A percentile compares a stretch with the other conserved stretches of the same genome.
Evolutionary conservation across 2,329 filamentous ascomycete species (phyloP).

Genomic region (Penicillium sp.): DNA sequence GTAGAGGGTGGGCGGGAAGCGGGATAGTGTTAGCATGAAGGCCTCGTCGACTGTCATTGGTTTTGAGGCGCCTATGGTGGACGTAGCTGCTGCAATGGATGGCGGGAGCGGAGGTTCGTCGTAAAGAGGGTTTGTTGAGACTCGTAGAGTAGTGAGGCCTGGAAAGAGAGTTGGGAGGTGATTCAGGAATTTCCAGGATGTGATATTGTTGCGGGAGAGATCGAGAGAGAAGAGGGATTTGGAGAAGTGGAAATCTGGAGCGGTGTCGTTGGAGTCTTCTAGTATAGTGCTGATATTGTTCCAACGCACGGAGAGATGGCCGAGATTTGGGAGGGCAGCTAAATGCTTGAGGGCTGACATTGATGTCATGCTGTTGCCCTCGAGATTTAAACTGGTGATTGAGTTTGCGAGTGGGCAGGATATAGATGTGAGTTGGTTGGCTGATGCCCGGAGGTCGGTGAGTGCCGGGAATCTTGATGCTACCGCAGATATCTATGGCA

Average conservation of each 20-base stretch:
- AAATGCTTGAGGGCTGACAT: conserved; percentile 47
- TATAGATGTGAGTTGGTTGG: conserved; percentile 36
- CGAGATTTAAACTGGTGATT: conserved; percentile 50
- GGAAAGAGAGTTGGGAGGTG: conserved; percentile 67
- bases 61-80: conserved; percentile 41
- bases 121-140: conserved; percentile 85
- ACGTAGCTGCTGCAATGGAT: conserved; percentile 23
- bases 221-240: conserved; percentile 64
- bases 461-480: conserved; percentile 37
- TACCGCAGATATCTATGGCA: conserved; percentile 35
- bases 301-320: conserved; percentile 64
- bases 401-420: conserved; percentile 30
- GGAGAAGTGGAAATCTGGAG: conserved; percentile 51
- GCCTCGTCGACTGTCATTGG: conserved; percentile 67
- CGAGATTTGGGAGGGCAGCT: conserved; percentile 52
- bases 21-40: conserved; percentile 83
- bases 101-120: conserved; percentile 43
- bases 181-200: conserved; percentile 73
- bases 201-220: conserved; percentile 69
- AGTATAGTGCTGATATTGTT: conserved; percentile 62
- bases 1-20: conserved; percentile 62
- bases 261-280: conserved; percentile 34
- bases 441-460: conserved; percentile 35
- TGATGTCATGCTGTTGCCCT: conserved; percentile 47
- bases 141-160: conserved; percentile 69